These are phyloP conservation scores for Amphibolis antarctica DNA, from an alignment of 106 monocot genomes.

Conservation along the genomic window DNA sequence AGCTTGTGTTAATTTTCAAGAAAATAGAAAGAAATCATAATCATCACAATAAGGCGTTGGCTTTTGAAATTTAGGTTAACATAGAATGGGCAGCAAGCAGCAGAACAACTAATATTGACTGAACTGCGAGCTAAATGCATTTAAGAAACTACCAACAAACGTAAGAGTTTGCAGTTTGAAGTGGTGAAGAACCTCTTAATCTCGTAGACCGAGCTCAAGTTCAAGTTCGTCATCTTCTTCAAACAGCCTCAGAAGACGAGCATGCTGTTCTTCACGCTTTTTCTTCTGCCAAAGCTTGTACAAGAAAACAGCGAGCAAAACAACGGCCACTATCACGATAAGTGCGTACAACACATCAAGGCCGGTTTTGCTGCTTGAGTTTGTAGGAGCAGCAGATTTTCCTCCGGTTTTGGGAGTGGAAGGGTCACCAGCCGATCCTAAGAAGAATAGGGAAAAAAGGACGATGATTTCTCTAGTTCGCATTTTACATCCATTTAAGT, in stretches of 20 bases:
- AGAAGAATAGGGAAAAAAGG: background rate
- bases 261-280: slow-evolving; percentile 23
- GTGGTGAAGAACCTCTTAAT: background rate
- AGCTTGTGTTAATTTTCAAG: too few species aligned
- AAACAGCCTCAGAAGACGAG: slow-evolving; percentile 18
- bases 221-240: slow-evolving; percentile 26
- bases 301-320: slow-evolving; percentile 9
- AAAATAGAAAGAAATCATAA: too few species aligned
- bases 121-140: background rate
- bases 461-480: too few species aligned
- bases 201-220: slow-evolving; percentile 22
- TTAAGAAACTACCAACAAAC: slow-evolving; percentile 1
- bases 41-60: too few species aligned
- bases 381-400: background rate
- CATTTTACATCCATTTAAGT: background rate
- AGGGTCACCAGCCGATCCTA: slow-evolving; percentile 7
- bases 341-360: slow-evolving; percentile 3
- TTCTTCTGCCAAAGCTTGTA: slow-evolving; percentile 23
- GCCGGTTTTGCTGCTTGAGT: slow-evolving; percentile 1
- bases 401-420: slow-evolving; percentile 13
- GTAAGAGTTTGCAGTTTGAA: background rate
- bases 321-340: slow-evolving; percentile 5
- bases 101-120: too few species aligned
- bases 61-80: too few species aligned
- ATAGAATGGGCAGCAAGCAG: too few species aligned